These are phyloP conservation scores for Colletotrichum tropicicola DNA, from an alignment of 2,329 filamentous ascomycete species.

Conservation along the genomic window DNA sequence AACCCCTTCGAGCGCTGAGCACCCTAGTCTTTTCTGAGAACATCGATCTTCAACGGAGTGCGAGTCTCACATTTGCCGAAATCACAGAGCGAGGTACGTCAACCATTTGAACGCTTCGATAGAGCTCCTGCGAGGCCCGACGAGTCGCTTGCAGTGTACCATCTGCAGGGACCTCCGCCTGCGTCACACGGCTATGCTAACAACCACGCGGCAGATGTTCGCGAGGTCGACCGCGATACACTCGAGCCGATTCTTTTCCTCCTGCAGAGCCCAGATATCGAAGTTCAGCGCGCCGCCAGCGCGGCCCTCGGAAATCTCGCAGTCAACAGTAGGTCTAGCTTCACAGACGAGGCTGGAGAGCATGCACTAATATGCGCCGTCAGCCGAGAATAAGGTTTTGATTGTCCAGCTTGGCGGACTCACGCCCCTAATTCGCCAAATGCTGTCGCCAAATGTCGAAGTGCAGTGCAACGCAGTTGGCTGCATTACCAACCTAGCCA, in stretches of 20 bases:
- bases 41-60: slow-evolving; percentile 95
- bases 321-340: slow-evolving; percentile 81
- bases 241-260: slow-evolving; percentile 96
- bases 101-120: neutral
- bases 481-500: slow-evolving; percentile 97
- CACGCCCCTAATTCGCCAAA: slow-evolving; percentile 92
- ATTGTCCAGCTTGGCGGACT: slow-evolving; percentile 94
- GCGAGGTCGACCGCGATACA: slow-evolving; percentile 93
- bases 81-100: slow-evolving; percentile 94
- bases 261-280: slow-evolving; percentile 93
- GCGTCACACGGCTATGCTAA: slow-evolving; percentile 1
- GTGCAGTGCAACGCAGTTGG: slow-evolving; percentile 99
- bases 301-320: slow-evolving; percentile 95
- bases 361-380: slow-evolving; percentile 2
- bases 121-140: neutral
- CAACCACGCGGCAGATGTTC: slow-evolving; percentile 78
- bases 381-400: slow-evolving; percentile 96
- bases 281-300: slow-evolving; percentile 96
- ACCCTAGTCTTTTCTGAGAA: slow-evolving; percentile 99
- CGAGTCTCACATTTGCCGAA: slow-evolving; percentile 97
- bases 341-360: neutral
- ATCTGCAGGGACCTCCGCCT: neutral
- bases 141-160: neutral
- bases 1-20: slow-evolving; percentile 91
- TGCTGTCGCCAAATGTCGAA: slow-evolving; percentile 98